Conservation (phyloP, 106 monocot genomes). For the Phalaenopsis equestris region DNA sequence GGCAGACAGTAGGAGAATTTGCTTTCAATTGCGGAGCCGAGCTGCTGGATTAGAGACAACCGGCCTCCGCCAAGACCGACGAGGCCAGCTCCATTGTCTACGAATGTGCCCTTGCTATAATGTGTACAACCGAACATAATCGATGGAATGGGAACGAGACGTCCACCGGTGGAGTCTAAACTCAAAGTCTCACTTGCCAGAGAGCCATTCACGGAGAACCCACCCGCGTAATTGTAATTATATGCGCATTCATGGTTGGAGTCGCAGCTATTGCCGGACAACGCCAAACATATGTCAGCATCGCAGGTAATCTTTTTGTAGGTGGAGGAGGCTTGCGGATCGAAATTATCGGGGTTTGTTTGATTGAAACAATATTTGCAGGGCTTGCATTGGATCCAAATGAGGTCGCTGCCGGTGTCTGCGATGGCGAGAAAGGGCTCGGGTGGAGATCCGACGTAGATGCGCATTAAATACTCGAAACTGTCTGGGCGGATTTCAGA, state of each 20-base stretch:
- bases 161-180: slow-evolving; percentile 20
- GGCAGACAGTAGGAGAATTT: slow-evolving; percentile 83
- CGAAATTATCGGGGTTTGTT: slow-evolving; percentile 47
- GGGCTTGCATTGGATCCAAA: slow-evolving; percentile 85
- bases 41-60: slow-evolving; percentile 61
- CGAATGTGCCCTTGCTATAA: slow-evolving; percentile 50
- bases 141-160: slow-evolving; percentile 14
- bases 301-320: slow-evolving; percentile 52
- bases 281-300: slow-evolving; percentile 29
- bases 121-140: slow-evolving; percentile 66
- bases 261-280: slow-evolving; percentile 27
- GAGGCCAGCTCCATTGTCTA: slow-evolving; percentile 46
- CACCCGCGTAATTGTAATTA: slow-evolving; percentile 49
- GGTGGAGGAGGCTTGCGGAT: slow-evolving; percentile 56
- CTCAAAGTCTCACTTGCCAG: slow-evolving; percentile 33
- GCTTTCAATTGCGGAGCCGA: slow-evolving; percentile 35
- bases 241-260: slow-evolving; percentile 37
- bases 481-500: slow-evolving; percentile 5
- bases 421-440: slow-evolving; percentile 35
- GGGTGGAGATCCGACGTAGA: slow-evolving; percentile 29
- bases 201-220: slow-evolving; percentile 49
- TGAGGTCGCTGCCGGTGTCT: slow-evolving; percentile 85
- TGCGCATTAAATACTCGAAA: slow-evolving; percentile 26
- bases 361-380: slow-evolving; percentile 63
- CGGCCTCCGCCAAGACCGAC: slow-evolving; percentile 70